A percentile compares a stretch with the other conserved stretches of the same genome.
Conservation (phyloP, 1,284 basidiomycete genomes). For the Ustilago loliicola region DNA sequence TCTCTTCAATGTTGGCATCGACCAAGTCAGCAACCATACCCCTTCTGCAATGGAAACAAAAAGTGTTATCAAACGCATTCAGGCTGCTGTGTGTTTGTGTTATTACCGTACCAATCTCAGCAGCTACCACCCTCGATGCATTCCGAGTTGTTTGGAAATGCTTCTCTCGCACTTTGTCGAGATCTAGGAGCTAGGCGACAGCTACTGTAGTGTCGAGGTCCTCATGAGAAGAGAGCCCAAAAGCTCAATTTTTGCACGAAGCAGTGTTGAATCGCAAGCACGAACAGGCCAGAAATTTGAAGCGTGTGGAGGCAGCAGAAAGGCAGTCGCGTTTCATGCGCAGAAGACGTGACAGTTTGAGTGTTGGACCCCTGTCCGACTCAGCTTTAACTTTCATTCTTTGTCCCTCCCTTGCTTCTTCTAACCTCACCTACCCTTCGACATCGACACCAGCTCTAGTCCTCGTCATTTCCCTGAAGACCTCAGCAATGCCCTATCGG, state of each 20-base stretch:
- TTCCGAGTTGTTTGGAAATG: too few relatives aligned
- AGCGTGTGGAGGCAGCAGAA: not conserved
- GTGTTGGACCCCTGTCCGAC: constrained; percentile 5
- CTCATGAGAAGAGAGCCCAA: too few relatives aligned
- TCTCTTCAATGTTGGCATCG: too few relatives aligned
- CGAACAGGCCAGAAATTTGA: too few relatives aligned
- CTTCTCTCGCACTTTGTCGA: not conserved
- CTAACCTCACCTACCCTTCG: not conserved
- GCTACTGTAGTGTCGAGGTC: too few relatives aligned
- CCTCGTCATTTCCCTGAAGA: not conserved
- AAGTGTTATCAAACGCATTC: too few relatives aligned
- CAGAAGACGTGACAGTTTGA: not conserved
- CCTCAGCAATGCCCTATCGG: not conserved
- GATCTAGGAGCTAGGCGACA: too few relatives aligned
- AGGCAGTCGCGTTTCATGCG: constrained; percentile 5
- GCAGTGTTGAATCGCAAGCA: not conserved
- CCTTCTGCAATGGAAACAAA: not conserved
- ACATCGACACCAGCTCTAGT: not conserved
- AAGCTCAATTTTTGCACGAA: not conserved
- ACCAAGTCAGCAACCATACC: too few relatives aligned
- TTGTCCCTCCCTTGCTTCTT: too few relatives aligned
- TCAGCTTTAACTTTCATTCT: not conserved
- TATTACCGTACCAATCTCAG: too few relatives aligned
- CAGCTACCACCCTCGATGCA: too few relatives aligned
- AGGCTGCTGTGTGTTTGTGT: too few relatives aligned